Percentiles rank a stretch among this genome's conserved stretches.
These are phyloP conservation scores for Bocquillonia castaneifolia DNA, from an alignment of 441 rosid species.

Conservation along the genomic window DNA sequence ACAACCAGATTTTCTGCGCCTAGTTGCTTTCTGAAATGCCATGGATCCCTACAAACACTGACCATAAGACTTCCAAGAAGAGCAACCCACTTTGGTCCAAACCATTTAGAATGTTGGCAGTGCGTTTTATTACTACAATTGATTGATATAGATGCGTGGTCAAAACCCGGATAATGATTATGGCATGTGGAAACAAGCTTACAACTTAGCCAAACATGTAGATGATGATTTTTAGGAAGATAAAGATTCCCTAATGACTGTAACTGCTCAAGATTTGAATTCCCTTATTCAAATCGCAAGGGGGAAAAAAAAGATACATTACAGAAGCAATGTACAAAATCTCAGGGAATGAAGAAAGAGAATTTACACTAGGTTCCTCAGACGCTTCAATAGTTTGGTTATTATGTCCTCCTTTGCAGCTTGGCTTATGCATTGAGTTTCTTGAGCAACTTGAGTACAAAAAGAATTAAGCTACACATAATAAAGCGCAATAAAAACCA, in stretches of 20 bases:
- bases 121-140: too few relatives aligned
- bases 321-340: conserved; percentile 15
- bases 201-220: background rate
- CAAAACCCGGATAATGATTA: background rate
- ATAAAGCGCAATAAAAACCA: conserved; percentile 25
- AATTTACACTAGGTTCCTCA: conserved; percentile 74
- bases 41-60: background rate
- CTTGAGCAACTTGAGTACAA: conserved; percentile 61
- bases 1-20: background rate
- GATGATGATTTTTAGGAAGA: too few relatives aligned
- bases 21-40: background rate
- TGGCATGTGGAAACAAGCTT: background rate
- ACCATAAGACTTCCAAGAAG: background rate
- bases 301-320: background rate
- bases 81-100: background rate
- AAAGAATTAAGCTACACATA: conserved; percentile 71
- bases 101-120: background rate
- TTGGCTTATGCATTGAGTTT: conserved; percentile 52
- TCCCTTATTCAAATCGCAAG: too few relatives aligned
- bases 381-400: conserved; percentile 62
- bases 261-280: too few relatives aligned
- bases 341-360: conserved; percentile 15
- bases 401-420: conserved; percentile 55
- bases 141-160: too few relatives aligned
- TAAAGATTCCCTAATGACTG: too few relatives aligned